Conservation (phyloP, 768 basidiomycete species). For the Cystofilobasidium capitatum region DNA sequence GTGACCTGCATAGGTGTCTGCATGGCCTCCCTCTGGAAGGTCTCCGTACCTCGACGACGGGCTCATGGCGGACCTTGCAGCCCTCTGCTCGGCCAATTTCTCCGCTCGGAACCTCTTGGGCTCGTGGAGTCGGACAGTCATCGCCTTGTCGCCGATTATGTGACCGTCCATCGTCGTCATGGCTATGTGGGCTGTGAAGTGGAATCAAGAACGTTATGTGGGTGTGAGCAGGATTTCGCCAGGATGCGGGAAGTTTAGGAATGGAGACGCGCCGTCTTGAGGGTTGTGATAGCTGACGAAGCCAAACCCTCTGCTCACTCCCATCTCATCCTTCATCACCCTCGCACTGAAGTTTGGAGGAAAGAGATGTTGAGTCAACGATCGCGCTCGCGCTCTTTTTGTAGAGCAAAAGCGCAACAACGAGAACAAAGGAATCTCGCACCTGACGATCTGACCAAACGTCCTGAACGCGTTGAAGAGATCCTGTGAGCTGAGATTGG, state of each 20-base stretch:
- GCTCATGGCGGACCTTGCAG: constrained; percentile 58
- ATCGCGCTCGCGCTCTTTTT: background rate
- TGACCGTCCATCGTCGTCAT: constrained; percentile 76
- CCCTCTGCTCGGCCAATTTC: constrained; percentile 57
- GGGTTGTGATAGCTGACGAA: constrained; percentile 78
- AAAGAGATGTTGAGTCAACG: background rate
- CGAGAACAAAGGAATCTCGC: constrained; percentile 25
- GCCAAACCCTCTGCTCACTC: constrained; percentile 77
- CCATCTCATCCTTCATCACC: constrained; percentile 77
- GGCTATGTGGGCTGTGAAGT: constrained; percentile 55
- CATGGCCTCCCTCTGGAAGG: constrained; percentile 48
- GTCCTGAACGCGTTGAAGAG: constrained; percentile 62
- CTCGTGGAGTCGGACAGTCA: constrained; percentile 80
- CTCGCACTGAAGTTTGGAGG: constrained; percentile 54
- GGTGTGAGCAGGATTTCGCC: background rate
- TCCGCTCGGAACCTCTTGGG: constrained; percentile 85
- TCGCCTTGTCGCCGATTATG: constrained; percentile 64
- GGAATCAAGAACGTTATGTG: background rate
- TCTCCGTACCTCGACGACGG: constrained; percentile 63
- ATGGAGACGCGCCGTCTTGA: constrained; percentile 54
- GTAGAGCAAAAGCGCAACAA: constrained; percentile 15
- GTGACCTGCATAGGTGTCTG: constrained; percentile 47
- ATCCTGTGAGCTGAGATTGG: constrained; percentile 72
- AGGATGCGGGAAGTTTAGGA: constrained; percentile 5
- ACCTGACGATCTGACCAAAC: constrained; percentile 84